Evolutionary conservation across 306 rosid species (phyloP), one percentile per base, ranked within the genome.

Genomic region (Cucumis cinereus): DNA sequence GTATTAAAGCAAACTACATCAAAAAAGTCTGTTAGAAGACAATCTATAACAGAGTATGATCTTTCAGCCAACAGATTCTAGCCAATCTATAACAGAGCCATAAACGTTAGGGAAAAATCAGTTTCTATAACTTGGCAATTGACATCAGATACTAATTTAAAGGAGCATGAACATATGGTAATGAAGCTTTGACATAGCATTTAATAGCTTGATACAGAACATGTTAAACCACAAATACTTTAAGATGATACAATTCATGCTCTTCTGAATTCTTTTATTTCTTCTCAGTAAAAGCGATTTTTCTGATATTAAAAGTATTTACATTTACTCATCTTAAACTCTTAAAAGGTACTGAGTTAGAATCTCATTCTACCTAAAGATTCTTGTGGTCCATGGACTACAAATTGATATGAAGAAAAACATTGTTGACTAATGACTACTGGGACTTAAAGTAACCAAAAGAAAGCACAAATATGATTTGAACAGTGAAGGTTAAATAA

Each of bases 391-490:
- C 24, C 59, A 71, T 15, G 40, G 75, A 70, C 56, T 24, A 70
- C 75, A 70, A 43, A 67, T 70, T 14, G 22, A 70, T 70, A 70
- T 47, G 54, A 47, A 28, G 60, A 17, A 28, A 26, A 72, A 52
- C 60, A 50, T 24, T 55, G 20, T 8, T 74, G 47, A 74, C 52
- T 56, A 36, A 30, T 30, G 20, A 74, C 38, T 58, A 38, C 23
- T 33, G 16, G 9, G 54, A 74, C 54, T 70, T 74, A 78, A 72
- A 24, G 58, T 62, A 83, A 77, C 63, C 82, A 73, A 78, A 78
- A 66, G 45, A 87, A 87, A 87, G 59, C 82, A 68, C 47, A 79
- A 63, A 45, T 50, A 78, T 77, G 66, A 77, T 66, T 45, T 73
- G 40, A 75, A 35, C 17, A 38, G 62, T 66, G 72, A 36, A 64